A percentile compares a stretch with the other conserved stretches of the same genome.
Conservation (phyloP, 805 yeast genomes). For the Wickerhamomyces chaumierensis region DNA sequence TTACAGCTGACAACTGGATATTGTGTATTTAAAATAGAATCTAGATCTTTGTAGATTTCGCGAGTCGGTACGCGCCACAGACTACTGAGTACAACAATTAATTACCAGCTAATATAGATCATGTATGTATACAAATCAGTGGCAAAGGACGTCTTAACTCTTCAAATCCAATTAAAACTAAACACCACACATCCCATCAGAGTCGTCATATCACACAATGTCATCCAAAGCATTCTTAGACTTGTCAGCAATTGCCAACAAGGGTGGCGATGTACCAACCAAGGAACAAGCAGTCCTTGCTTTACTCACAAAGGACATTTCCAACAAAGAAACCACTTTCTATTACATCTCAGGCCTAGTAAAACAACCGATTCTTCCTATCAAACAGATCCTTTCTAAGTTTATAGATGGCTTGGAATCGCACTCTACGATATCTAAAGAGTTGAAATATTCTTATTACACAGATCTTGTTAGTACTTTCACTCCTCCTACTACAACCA, state of each 20-base stretch:
- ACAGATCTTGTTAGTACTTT: conserved; percentile 5
- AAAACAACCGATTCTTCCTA: conserved; percentile 13
- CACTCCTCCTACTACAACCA: conserved; percentile 13
- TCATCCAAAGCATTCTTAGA: neutral
- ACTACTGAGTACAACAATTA: too few relatives aligned
- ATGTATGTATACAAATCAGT: too few relatives aligned
- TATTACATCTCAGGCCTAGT: conserved; percentile 7
- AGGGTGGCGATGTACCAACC: neutral
- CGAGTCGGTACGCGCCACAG: too few relatives aligned
- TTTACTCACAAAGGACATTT: neutral
- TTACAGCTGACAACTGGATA: too few relatives aligned
- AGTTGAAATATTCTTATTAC: conserved; percentile 3
- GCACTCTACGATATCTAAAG: neutral
- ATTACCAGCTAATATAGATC: too few relatives aligned
- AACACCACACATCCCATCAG: too few relatives aligned
- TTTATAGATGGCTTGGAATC: conserved; percentile 6
- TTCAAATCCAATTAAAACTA: too few relatives aligned
- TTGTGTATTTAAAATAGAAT: too few relatives aligned
- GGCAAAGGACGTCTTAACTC: too few relatives aligned
- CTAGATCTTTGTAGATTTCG: too few relatives aligned
- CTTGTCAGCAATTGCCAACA: neutral
- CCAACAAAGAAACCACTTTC: conserved; percentile 2
- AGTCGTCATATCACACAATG: too few relatives aligned
- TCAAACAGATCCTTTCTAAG: conserved; percentile 7
- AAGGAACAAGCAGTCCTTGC: neutral